Base-by-base conservation (phyloP, 2,329 filamentous ascomycete species). In the Ascochyta koolunga region DNA sequence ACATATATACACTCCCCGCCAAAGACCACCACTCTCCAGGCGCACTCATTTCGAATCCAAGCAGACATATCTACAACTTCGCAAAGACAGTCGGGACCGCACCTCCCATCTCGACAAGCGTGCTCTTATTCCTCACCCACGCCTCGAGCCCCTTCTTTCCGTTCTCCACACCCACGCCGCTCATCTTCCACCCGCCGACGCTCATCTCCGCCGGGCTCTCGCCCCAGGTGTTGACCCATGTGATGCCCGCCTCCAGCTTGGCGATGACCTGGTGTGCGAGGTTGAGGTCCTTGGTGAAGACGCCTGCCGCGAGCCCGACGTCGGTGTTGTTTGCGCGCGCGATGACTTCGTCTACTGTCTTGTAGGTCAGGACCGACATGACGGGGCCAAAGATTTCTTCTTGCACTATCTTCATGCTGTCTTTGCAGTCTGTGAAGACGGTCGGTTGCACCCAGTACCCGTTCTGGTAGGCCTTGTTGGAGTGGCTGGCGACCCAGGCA, bases 151-250 rank as follows among this genome's bases (percentile, higher is more conserved):
- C 91, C 66, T 83, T 85, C 54, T 86, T 81, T 3, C 91, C 92
- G 73, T 96, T 96, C 80, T 96, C 91, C 1, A 96, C 87, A 0
- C 91, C 91, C 9, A 96, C 78, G 29, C 92, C 92, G 70, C 91
- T 96, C 82, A 89, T 83, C 80, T 96, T 96, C 92, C 91, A 96
- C 0, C 91, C 91, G 9, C 91, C 91, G 0, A 96, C 91, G 2
- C 89, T 89, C 92, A 96, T 96, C 79, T 96, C 91, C 0, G 92
- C 90, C 0, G 91, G 91, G 42, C 84, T 88, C 78, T 96, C 91
- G n/a, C 92, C 91, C 92, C 92, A 96, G 0, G 90, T 92, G 73
- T 96, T 96, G 46, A 96, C 82, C 91, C 91, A 96, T 1, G 90
- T 96, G 67, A 96, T 96, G 29, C 91, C 91, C 0, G 91, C 91